Base-by-base conservation (phyloP, 495 filamentous ascomycete species). In the Parmelia sp. region DNA sequence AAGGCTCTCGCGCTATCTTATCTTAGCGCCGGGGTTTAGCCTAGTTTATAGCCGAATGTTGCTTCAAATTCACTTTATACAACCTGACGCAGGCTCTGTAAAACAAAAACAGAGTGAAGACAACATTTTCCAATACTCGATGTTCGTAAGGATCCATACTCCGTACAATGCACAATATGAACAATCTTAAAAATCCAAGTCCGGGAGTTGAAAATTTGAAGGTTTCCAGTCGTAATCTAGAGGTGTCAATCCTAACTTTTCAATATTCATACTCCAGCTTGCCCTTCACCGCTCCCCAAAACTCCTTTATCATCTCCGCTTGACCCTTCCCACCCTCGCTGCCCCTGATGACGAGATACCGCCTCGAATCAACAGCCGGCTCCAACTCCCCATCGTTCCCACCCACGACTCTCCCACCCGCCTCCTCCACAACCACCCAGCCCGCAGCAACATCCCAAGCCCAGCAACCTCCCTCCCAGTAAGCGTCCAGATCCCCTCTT, bases 381-480 rank as follows among this genome's bases (percentile, higher is more conserved):
- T 89, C 78, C 92, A 90, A 94, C 65, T 81, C 82, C 4, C 88
- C 91, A 0, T 86, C 85, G 71, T 92, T 95, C 6, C 86, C 90
- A 71, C 87, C 83, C 4, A 83, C 90, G 73, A 96, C 85, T 44
- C 86, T 80, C 2, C 92, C 92, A 0, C 92, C 93, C 0, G 91
- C 90, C 75, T 97, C 93, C 27, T 77, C 79, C 23, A 97, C 76
- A 68, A 97, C 89, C 37, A 92, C 86, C 93, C 92, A 96, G 0
- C 86, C 93, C 11, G 93, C 92, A 68, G 87, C 89, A 17, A 96
- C 91, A 77, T 97, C 92, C 92, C 92, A 96, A 35, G 89, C 90
- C 88, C 90, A 96, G 73, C 89, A 93, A 11, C 93, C 92, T 19
- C 90, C 91, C 71, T 97, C 92, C 92, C 93, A 97, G 69, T 95